These are phyloP conservation scores for Hypoxylon crocopeplum DNA, from an alignment of 495 filamentous ascomycete genomes.

Conservation along the genomic window DNA sequence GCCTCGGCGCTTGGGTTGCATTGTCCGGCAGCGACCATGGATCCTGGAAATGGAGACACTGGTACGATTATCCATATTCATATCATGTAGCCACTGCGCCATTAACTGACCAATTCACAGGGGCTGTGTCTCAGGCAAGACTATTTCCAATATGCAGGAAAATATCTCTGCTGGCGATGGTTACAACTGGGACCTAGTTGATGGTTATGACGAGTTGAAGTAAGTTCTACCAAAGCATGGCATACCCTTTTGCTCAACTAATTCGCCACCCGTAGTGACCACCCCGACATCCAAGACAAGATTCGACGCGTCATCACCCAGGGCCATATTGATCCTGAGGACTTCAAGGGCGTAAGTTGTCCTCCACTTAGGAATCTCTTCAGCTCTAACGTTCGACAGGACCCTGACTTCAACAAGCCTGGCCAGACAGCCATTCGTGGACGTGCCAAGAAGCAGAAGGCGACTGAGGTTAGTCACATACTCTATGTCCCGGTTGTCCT, in stretches of 20 bases:
- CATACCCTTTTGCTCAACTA: background rate
- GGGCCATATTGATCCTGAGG: constrained; percentile 77
- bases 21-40: constrained; percentile 49
- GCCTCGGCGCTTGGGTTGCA: constrained; percentile 71
- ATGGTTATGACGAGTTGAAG: constrained; percentile 76
- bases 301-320: constrained; percentile 66
- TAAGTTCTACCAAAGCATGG: constrained; percentile 28
- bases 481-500: background rate
- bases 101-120: constrained; percentile 48
- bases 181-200: constrained; percentile 57
- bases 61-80: constrained; percentile 58
- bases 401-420: constrained; percentile 71
- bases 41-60: constrained; percentile 76
- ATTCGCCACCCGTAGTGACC: constrained; percentile 25
- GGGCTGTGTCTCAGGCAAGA: constrained; percentile 79
- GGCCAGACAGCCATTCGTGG: constrained; percentile 67
- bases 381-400: constrained; percentile 58
- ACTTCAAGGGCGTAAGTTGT: constrained; percentile 76
- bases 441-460: constrained; percentile 54
- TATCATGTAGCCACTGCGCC: constrained; percentile 7
- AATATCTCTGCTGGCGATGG: constrained; percentile 44
- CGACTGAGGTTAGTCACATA: constrained; percentile 32
- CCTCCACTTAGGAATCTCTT: background rate
- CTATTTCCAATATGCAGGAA: constrained; percentile 63
- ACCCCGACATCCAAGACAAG: constrained; percentile 65